Evolutionary conservation across 345 rosid genomes (phyloP).

Genomic region (Capsella bursapastoris): DNA sequence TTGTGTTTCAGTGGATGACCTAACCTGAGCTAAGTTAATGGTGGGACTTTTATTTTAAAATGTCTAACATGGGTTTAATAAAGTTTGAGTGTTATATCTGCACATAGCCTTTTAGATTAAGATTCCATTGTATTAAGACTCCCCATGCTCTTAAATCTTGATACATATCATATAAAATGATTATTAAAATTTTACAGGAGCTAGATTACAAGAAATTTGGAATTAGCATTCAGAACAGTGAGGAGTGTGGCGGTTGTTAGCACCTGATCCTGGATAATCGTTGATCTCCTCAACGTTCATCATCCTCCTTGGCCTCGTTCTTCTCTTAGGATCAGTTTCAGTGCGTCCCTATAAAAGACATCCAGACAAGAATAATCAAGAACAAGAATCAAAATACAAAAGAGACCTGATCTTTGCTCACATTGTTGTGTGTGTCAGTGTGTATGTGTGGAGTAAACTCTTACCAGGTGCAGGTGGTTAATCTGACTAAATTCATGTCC

Average conservation of each 20-base stretch:
- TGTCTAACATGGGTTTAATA: constrained; percentile 27
- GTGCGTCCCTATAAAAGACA: constrained; percentile 19
- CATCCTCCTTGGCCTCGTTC: constrained; percentile 38
- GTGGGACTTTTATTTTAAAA: neutral
- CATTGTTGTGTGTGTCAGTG: constrained; percentile 22
- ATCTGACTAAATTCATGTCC: constrained; percentile 7
- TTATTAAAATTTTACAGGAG: constrained; percentile 23
- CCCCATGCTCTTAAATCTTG: neutral
- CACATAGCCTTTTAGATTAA: constrained; percentile 26
- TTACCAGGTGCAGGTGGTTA: constrained; percentile 33
- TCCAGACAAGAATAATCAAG: neutral
- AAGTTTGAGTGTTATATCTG: constrained; percentile 31
- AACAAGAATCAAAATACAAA: constrained; percentile 19
- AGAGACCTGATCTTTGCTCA: constrained; percentile 1
- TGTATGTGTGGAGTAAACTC: constrained; percentile 1
- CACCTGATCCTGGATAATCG: constrained; percentile 81
- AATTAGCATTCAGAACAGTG: constrained; percentile 52
- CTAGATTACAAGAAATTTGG: constrained; percentile 19
- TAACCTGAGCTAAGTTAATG: constrained; percentile 22
- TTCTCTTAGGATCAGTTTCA: constrained; percentile 30
- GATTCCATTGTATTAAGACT: constrained; percentile 8
- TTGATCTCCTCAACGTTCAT: constrained; percentile 50
- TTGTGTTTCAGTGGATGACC: constrained; percentile 34
- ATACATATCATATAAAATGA: constrained; percentile 14
- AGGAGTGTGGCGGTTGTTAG: constrained; percentile 83